Conservation (phyloP, 1,284 basidiomycete genomes). For the Neotropicomus parvogracilis region DNA sequence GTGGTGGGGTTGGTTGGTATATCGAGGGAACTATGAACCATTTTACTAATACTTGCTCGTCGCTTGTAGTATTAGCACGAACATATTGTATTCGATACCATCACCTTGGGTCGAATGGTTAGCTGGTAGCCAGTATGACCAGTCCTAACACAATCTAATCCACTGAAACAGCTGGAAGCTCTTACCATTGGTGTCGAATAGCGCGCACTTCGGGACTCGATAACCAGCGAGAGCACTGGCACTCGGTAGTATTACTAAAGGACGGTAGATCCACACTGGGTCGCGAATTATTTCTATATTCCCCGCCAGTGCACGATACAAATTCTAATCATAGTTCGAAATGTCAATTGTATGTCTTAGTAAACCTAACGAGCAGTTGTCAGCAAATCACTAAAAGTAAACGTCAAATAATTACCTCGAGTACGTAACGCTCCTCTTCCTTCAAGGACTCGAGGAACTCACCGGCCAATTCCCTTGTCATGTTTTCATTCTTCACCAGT, state of each 20-base stretch:
- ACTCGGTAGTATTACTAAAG: too few relatives aligned
- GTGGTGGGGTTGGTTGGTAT: conserved; percentile 40
- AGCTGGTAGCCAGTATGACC: too few relatives aligned
- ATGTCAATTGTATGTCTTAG: conserved; percentile 7
- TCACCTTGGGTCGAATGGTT: too few relatives aligned
- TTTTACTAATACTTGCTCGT: conserved; percentile 21
- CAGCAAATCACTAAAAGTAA: conserved; percentile 1
- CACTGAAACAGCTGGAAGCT: too few relatives aligned
- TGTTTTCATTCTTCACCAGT: conserved; percentile 69
- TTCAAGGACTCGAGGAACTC: conserved; percentile 88
- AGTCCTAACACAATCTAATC: too few relatives aligned
- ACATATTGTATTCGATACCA: too few relatives aligned
- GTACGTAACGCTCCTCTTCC: conserved; percentile 95
- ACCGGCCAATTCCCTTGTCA: conserved; percentile 68
- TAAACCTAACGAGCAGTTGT: conserved; percentile 25
- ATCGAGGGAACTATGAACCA: conserved; percentile 23
- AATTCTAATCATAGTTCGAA: not conserved
- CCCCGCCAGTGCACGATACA: not conserved
- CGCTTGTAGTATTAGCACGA: not conserved
- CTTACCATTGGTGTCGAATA: too few relatives aligned
- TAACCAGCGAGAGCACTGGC: too few relatives aligned
- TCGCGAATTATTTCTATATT: not conserved
- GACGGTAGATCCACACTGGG: not conserved
- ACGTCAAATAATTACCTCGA: conserved; percentile 70
- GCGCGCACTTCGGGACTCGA: too few relatives aligned